A percentile compares a stretch with the other conserved stretches of the same genome.
Conservation (phyloP, 345 rosid genomes). For the Erysimum cheiranthoides region DNA sequence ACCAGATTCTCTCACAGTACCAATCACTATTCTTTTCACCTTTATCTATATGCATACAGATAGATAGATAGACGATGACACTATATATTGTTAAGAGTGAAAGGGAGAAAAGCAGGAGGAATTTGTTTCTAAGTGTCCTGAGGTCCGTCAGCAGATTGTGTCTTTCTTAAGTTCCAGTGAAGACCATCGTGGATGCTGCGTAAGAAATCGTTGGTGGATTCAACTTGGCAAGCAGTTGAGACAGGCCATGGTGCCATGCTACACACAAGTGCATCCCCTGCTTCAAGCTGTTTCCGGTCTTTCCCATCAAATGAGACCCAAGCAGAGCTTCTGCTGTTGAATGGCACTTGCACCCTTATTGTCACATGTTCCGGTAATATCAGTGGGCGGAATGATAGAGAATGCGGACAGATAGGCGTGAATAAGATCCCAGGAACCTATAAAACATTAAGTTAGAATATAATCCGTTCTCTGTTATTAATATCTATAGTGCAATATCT, state of each 20-base stretch:
- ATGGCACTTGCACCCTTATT: conserved; percentile 82
- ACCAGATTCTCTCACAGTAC: conserved; percentile 4
- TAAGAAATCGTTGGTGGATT: conserved; percentile 86
- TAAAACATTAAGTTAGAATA: conserved; percentile 29
- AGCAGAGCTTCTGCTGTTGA: conserved; percentile 87
- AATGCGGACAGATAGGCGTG: conserved; percentile 98
- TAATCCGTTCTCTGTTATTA: background rate
- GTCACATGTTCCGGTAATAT: conserved; percentile 97
- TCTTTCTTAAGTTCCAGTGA: conserved; percentile 93
- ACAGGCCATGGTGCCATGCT: conserved; percentile 99
- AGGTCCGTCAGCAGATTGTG: conserved; percentile 87
- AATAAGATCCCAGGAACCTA: conserved; percentile 98
- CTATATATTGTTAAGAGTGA: conserved; percentile 9
- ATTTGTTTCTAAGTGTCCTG: conserved; percentile 41
- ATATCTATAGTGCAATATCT: background rate
- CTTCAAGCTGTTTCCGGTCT: conserved; percentile 73
- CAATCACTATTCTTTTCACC: conserved; percentile 9
- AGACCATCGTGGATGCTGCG: conserved; percentile 96
- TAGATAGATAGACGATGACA: conserved; percentile 5
- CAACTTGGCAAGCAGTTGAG: conserved; percentile 86
- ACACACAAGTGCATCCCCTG: conserved; percentile 96
- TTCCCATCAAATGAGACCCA: conserved; percentile 99
- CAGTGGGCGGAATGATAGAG: conserved; percentile 94
- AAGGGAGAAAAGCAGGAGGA: conserved; percentile 1
- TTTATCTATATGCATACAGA: conserved; percentile 31